Evolutionary conservation across 2,329 filamentous ascomycete genomes (phyloP), one percentile per base, ranked within the genome.

Genomic region (Teratosphaeria nubilosa): DNA sequence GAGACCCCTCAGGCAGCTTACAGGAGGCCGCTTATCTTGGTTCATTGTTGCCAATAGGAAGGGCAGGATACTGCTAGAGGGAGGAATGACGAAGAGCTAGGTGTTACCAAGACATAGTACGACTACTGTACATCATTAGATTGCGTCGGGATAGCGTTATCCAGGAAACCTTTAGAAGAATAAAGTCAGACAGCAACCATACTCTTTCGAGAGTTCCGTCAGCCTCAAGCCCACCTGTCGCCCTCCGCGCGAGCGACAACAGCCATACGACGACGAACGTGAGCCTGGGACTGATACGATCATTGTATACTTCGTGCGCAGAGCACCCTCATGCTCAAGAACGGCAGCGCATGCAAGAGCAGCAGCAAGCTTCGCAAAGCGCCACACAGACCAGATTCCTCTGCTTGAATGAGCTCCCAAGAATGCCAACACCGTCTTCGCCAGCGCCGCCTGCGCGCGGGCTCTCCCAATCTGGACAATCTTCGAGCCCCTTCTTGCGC

Each of bases 401-500:
- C 16, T 60, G 58, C 52, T 37, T 60, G 10, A 62, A 62, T 56
- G 60, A 60, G 34, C 54, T 60, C 11, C 60, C 58, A 11, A 58
- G 60, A 25, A 60, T 60, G 60, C 59, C 60, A 11, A 56, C 60
- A 9, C 48, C 52, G 7, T 58, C 55, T 14, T 54, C 57, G 6
- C 30, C 57, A 13, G 22, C 13, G 6, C 45, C 58, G 31, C 58
- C 58, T n/a, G 20, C 37, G 30, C 54, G 55, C 20, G n/a, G 32
- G 9, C 31, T 22, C 25, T 20, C 32, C 13, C 24, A 48, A 10
- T 5, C n/a, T 48, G 41, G 41, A 48, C 31, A 45, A 16, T 4
- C 30, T 25, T 41, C 27, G 6, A 59, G 57, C 48, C 59, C 59
- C 6, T 72, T 78, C 37, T 67, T 78, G n/a, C 72, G 72, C 7